Conservation (phyloP, 129 eudicot genomes). For the Kitagawia praeruptora region DNA sequence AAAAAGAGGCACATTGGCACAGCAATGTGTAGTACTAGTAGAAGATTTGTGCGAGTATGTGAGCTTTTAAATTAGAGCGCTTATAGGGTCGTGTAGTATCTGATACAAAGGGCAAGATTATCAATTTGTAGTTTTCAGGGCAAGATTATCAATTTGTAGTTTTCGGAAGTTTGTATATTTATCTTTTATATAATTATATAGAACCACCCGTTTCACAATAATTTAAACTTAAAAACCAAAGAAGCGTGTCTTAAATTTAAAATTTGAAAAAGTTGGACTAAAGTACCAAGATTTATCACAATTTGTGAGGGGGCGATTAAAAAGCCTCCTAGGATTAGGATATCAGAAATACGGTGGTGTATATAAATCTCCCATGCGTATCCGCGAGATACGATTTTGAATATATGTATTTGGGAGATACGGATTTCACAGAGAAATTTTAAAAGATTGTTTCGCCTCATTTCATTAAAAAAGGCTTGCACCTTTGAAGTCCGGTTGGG, state of each 20-base stretch:
- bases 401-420: background rate
- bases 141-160: no score
- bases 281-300: no score
- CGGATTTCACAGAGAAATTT: background rate
- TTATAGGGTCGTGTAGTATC: no score
- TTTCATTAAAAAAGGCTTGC: background rate
- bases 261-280: background rate
- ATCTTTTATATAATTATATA: no score
- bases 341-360: background rate
- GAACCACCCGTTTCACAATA: background rate
- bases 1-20: background rate
- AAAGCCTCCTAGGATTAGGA: background rate
- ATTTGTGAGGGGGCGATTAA: no score
- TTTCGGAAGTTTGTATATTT: background rate
- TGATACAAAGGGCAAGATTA: background rate
- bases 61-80: background rate
- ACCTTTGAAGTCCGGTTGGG: background rate
- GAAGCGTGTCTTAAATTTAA: background rate
- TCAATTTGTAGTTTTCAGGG: no score
- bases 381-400: background rate
- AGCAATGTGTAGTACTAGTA: background rate
- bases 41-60: background rate
- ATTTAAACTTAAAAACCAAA: no score
- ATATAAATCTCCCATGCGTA: background rate
- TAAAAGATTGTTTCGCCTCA: background rate